Conservation (phyloP, 352 stramenopile genomes). For the Elongisporangium undulatum region DNA sequence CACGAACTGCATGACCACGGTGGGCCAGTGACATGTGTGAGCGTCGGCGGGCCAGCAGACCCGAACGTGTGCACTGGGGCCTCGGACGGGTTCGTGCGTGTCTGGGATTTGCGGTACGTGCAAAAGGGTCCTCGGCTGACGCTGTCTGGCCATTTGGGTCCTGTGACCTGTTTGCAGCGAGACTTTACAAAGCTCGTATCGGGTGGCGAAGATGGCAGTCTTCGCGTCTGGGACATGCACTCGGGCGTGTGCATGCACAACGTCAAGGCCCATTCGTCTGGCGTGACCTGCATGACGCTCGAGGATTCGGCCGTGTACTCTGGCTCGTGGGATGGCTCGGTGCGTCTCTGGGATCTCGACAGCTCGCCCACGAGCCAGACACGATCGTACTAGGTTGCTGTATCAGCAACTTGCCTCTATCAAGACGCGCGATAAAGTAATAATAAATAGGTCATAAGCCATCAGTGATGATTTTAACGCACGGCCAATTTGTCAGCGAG, state of each 20-base stretch:
- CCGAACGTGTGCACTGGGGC: slow-evolving; percentile 75
- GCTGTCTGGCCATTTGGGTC: slow-evolving; percentile 41
- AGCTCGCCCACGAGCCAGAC: neutral
- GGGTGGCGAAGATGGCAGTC: slow-evolving; percentile 60
- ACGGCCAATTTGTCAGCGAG: neutral
- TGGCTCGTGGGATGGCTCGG: slow-evolving; percentile 66
- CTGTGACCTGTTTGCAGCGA: slow-evolving; percentile 61
- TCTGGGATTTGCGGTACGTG: slow-evolving; percentile 81
- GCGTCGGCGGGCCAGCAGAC: slow-evolving; percentile 64
- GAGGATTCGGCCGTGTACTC: slow-evolving; percentile 65
- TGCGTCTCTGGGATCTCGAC: slow-evolving; percentile 69
- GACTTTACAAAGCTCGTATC: slow-evolving; percentile 83
- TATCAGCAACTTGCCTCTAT: neutral
- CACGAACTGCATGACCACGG: slow-evolving; percentile 61
- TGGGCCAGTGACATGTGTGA: slow-evolving; percentile 65
- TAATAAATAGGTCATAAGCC: neutral
- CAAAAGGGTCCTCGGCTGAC: slow-evolving; percentile 60
- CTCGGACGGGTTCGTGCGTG: slow-evolving; percentile 65
- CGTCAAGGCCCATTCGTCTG: slow-evolving; percentile 47
- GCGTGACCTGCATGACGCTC: slow-evolving; percentile 60
- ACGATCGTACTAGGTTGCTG: neutral
- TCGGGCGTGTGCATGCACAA: slow-evolving; percentile 65
- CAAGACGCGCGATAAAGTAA: neutral
- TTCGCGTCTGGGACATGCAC: slow-evolving; percentile 80
- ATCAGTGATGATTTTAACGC: too few species aligned